Base-by-base conservation (phyloP, 306 rosid genomes). In the Glycine tomentella region DNA sequence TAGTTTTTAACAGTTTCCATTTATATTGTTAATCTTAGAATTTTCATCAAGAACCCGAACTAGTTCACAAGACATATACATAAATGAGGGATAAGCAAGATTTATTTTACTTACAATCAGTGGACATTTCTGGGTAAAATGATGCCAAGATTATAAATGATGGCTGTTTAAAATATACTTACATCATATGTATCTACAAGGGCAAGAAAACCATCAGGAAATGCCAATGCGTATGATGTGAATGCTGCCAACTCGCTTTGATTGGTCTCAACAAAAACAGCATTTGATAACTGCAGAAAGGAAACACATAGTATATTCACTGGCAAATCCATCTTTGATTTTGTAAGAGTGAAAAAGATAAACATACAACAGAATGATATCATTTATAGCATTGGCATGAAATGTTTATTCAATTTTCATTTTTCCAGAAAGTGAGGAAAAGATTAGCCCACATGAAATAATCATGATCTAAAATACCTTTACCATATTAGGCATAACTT, bases 151-250 rank as follows among this genome's bases (percentile, higher is more conserved):
- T 69, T 62, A 17, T 44, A 34, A 53, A 53, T 16, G 69, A 65
- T 53, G 51, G 40, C 40, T 11, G 25, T 61, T 56, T 78, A 62
- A 56, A 77, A 69, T 78, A 69, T 40, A 87, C 93, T 88, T 83
- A 93, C 99, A 84, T 96, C 99, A 84, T 96, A 96, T 42, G 99
- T 96, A 87, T 96, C 99, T 68, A 96, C 99, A 62, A 96, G 99
- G 77, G 98, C 99, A 81, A 93, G 90, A 89, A 96, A 96, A 88
- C 61, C 76, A 71, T 78, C 76, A 76, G 99, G 99, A 83, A 93
- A 96, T 84, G 99, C 99, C 90, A 93, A 84, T 6, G 99, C 99
- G 80, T 96, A 96, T 6, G 99, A 96, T 2, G 87, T 85, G 90
- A 96, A 92, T 20, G 99, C 99, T 78, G 99, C 99, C 80, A 96